These are phyloP conservation scores for Pseudoscleropodium purum DNA, from an alignment of 225 moss, liverwort and hornwort genomes.

Conservation along the genomic window DNA sequence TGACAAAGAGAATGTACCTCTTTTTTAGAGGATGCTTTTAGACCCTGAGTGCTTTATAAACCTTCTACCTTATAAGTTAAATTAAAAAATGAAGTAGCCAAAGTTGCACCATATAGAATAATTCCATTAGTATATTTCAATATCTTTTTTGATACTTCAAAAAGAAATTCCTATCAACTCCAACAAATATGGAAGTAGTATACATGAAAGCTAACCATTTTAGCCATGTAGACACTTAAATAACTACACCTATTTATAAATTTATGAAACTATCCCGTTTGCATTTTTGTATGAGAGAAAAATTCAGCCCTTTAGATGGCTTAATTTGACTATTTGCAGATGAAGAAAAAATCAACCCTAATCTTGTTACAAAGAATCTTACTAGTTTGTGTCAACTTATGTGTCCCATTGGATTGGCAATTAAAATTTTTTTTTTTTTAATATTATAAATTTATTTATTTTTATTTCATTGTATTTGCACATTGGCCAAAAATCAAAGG, in stretches of 20 bases:
- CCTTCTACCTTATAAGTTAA: not conserved
- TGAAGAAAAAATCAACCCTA: no score
- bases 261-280: not conserved
- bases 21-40: fast-evolving
- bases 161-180: not conserved
- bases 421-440: no score
- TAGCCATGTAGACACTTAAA: not conserved
- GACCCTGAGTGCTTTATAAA: fast-evolving
- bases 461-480: no score
- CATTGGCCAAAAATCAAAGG: no score
- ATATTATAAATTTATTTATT: no score
- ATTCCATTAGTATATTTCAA: not conserved
- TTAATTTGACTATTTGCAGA: no score
- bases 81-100: not conserved
- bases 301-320: no score
- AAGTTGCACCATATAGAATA: not conserved
- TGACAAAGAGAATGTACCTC: not conserved
- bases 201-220: not conserved
- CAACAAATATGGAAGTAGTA: not conserved
- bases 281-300: not conserved
- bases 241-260: not conserved
- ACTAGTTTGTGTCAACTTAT: no score
- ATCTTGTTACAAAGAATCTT: no score
- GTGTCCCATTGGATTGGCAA: no score
- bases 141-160: fast-evolving